Base-by-base conservation (phyloP, 73 alveolate species). In the Paramecium sonneborni region DNA sequence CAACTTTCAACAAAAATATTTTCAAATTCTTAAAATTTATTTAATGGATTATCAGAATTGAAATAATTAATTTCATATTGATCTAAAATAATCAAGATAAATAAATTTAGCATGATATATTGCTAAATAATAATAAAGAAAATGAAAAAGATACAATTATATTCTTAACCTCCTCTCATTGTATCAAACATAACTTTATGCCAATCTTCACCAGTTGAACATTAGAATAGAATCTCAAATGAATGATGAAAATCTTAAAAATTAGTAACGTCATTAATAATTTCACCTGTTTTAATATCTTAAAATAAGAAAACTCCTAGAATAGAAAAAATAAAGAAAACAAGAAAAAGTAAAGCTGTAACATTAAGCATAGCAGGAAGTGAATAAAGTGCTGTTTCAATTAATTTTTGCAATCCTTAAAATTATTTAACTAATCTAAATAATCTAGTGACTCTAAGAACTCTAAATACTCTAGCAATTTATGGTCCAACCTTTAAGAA, bases 51-150 rank as follows among this genome's bases (percentile, higher is more conserved):
- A 72, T 96, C 97, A 26, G 93, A 95, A 57, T 98, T 96, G 57
- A 95, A 94, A 58, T 98, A 97, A 86, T 96, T 97, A 88, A 96
- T 98, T 88, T 98, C 99, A 92, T 96, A 98, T 93, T 97, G 97
- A 68, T 98, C 97, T 23, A 98, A 62, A 90, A 97, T 97, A 44
- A 98, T 99, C 95, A 98, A 94, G 28, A 97, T 92, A 93, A 98
- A 98, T 24, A 98, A 93, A 93, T 98, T 98, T 57, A 98, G 93
- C 99, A 98, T 97, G 26, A 98, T 95, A 67, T 96, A 88, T 21
- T 98, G 32, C 15, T 86, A 67, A 10, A 86, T 20, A 7, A 76
- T 57, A 14, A 56, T 41, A 43, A 86, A 72, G 28, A 52, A 0
- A 55, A 74, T 21, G 28, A 37, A 88, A 9, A 67, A 56, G 15